phyloP scores from a whole-genome alignment of 2,329 filamentous ascomycete genomes.

The Aspergillus quadricinctus region DNA sequence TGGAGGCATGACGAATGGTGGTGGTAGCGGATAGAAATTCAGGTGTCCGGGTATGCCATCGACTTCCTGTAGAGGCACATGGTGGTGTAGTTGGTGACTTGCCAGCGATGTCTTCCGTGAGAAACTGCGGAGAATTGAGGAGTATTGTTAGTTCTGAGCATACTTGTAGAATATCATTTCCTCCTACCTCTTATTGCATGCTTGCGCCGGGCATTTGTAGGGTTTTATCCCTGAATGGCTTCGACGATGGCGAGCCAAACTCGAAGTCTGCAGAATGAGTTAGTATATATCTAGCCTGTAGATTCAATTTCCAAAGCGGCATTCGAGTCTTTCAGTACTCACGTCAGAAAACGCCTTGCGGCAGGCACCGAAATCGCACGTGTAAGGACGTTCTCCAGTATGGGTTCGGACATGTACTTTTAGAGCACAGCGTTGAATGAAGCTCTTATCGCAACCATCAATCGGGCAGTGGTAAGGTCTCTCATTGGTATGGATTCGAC shows the following conservation, averaged over 20 bases:
- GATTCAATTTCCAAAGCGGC: neutral
- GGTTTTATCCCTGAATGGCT: slow-evolving; percentile 38
- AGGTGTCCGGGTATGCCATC: too few species aligned
- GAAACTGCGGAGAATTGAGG: slow-evolving; percentile 21
- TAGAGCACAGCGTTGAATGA: slow-evolving; percentile 46
- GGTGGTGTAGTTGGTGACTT: slow-evolving; percentile 36
- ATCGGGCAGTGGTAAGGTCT: slow-evolving; percentile 44
- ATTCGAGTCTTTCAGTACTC: slow-evolving; percentile 13
- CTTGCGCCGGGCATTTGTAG: slow-evolving; percentile 37
- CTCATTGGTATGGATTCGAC: slow-evolving; percentile 47
- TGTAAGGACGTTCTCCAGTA: slow-evolving; percentile 43
- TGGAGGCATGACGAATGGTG: slow-evolving; percentile 16
- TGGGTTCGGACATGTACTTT: slow-evolving; percentile 44
- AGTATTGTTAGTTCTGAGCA: neutral
- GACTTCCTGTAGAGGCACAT: too few species aligned
- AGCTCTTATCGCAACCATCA: slow-evolving; percentile 44
- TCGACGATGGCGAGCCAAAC: slow-evolving; percentile 37
- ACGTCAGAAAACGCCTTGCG: slow-evolving; percentile 43
- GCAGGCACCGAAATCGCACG: slow-evolving; percentile 39
- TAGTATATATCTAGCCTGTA: too few species aligned
- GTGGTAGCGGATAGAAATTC: too few species aligned
- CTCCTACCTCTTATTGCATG: slow-evolving; percentile 35
- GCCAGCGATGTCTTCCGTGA: slow-evolving; percentile 41
- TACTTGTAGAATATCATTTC: neutral
- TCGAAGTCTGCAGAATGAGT: slow-evolving; percentile 31